phyloP scores from a whole-genome alignment of 495 filamentous ascomycete species.

The Emericellopsis terricola region DNA sequence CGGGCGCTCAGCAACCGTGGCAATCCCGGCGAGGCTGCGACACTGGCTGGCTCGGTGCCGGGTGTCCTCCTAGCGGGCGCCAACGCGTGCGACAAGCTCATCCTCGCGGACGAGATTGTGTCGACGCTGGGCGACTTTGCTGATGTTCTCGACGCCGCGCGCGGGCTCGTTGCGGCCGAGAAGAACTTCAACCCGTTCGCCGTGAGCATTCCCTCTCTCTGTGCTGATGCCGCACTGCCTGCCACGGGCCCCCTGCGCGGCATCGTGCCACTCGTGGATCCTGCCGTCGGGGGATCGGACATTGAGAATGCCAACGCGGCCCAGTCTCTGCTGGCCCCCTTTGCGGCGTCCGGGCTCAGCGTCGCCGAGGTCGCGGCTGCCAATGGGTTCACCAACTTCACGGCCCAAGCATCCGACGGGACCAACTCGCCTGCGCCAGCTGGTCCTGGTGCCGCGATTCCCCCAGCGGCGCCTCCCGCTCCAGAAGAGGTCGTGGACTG shows the following conservation, averaged over 20 bases:
- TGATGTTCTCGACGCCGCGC: constrained; percentile 35
- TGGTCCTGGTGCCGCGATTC: too few relatives aligned
- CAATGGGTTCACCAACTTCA: constrained; percentile 40
- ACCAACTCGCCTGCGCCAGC: constrained; percentile 12
- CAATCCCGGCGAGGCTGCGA: constrained; percentile 30
- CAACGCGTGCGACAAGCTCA: constrained; percentile 41
- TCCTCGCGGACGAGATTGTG: constrained; percentile 38
- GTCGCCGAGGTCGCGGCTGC: constrained; percentile 33
- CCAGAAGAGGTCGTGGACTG: constrained; percentile 6
- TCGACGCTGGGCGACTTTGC: constrained; percentile 30
- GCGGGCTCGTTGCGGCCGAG: constrained; percentile 40
- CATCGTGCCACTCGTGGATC: constrained; percentile 42
- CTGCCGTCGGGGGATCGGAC: constrained; percentile 31
- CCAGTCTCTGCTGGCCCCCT: constrained; percentile 25
- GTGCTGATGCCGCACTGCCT: constrained; percentile 35
- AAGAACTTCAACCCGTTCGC: constrained; percentile 50
- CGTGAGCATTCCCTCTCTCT: constrained; percentile 34
- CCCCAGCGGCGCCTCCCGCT: too few relatives aligned
- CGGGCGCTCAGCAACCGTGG: constrained; percentile 21
- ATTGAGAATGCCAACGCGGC: constrained; percentile 36
- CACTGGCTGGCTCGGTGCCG: constrained; percentile 31
- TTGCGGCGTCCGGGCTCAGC: constrained; percentile 32
- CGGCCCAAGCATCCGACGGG: constrained; percentile 18
- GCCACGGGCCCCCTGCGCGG: constrained; percentile 35
- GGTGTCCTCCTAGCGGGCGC: constrained; percentile 36